These are phyloP conservation scores for Pleurotus cornucopiae DNA, from an alignment of 768 basidiomycete species.

Conservation along the genomic window DNA sequence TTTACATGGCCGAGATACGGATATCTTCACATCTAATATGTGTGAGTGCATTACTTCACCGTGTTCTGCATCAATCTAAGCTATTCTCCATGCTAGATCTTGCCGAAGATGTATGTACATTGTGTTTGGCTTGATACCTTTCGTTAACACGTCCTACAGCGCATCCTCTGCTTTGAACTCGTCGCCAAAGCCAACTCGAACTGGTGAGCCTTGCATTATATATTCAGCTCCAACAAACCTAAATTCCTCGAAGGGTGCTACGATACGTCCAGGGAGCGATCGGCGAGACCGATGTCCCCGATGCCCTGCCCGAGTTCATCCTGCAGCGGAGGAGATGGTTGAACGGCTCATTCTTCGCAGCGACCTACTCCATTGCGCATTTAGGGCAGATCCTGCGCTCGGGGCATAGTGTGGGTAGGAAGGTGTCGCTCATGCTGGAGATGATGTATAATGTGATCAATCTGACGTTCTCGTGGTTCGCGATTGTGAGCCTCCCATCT, in stretches of 20 bases:
- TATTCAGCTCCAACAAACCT: constrained; percentile 13
- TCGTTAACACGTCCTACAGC: constrained; percentile 35
- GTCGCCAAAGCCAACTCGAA: constrained; percentile 74
- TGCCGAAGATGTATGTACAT: constrained; percentile 69
- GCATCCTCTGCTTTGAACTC: constrained; percentile 78
- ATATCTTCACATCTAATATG: constrained; percentile 96
- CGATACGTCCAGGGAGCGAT: constrained; percentile 94
- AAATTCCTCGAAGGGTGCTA: constrained; percentile 62
- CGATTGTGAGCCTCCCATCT: constrained; percentile 52
- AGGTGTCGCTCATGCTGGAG: constrained; percentile 71
- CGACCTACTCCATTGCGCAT: constrained; percentile 90
- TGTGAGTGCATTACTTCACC: constrained; percentile 45
- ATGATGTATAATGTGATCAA: constrained; percentile 86
- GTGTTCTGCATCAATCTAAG: constrained; percentile 8
- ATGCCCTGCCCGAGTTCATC: constrained; percentile 90
- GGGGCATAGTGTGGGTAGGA: constrained; percentile 77
- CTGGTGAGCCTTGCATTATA: constrained; percentile 44
- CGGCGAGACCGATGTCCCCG: constrained; percentile 93
- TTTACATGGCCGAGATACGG: constrained; percentile 76
- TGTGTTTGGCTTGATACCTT: constrained; percentile 1
- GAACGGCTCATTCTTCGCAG: constrained; percentile 93
- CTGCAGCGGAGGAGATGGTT: constrained; percentile 86
- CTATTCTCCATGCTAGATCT: constrained; percentile 48
- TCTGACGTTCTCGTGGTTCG: constrained; percentile 91
- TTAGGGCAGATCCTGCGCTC: constrained; percentile 73